Base-by-base conservation (phyloP, 441 rosid genomes). In the Pelargonium myrrhifolium region DNA sequence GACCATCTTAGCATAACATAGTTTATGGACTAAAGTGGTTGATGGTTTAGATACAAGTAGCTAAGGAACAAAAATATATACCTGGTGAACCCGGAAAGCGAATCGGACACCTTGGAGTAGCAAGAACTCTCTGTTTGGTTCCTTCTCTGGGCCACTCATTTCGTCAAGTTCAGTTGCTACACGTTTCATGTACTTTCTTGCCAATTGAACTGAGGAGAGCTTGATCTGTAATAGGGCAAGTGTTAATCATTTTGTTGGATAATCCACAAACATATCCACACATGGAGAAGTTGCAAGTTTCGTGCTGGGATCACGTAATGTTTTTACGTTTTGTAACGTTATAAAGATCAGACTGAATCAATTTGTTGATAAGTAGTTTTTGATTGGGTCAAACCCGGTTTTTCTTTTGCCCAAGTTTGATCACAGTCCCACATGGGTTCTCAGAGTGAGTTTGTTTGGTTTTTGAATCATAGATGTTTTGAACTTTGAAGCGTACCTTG, bases 21-120 rank as follows among this genome's bases (percentile, higher is more conserved):
- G n/a, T n/a, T n/a, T n/a, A n/a, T n/a, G n/a, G n/a, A n/a, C n/a
- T n/a, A n/a, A n/a, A n/a, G n/a, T n/a, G n/a, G n/a, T n/a, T n/a
- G n/a, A n/a, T n/a, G n/a, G n/a, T n/a, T n/a, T n/a, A n/a, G n/a
- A n/a, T n/a, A n/a, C n/a, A n/a, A n/a, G n/a, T n/a, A n/a, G n/a
- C n/a, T n/a, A n/a, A n/a, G n/a, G 3, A 28, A 28, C 31, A 28
- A 12, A 28, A 61, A 40, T 31, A 6, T 9, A 51, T 84, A 91
- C 99, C 93, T 94, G 96, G 77, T 94, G 99, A 68, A 91, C 96
- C 74, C 96, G 96, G 80, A 94, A 93, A 10, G 99, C 99, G 15
- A 94, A 94, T 0, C 96, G 93, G 21, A 91, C 90, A 5, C 96
- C 97, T 84, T 94, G 99, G 72, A 94, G 85, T 47, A 89, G 80